phyloP scores from a whole-genome alignment of 2,329 filamentous ascomycete species.

The Botryotinia narcissicola region DNA sequence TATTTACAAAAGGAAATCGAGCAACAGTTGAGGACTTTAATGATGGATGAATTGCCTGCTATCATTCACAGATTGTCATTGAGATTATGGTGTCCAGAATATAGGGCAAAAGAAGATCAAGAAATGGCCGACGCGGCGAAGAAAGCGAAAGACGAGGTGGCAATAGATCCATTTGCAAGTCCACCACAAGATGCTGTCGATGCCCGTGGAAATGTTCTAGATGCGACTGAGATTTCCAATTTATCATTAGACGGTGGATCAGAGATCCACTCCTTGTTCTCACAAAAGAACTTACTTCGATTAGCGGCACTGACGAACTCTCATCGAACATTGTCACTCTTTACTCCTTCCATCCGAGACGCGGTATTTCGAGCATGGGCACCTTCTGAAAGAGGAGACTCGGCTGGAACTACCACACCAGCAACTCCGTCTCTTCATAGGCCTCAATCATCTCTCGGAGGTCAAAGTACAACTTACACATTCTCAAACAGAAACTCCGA shows the following conservation, averaged over 20 bases:
- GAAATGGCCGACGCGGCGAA: constrained; percentile 51
- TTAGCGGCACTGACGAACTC: constrained; percentile 82
- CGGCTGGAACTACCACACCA: constrained; percentile 37
- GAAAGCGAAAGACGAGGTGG: constrained; percentile 46
- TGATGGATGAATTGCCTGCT: constrained; percentile 96
- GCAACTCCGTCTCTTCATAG: constrained; percentile 54
- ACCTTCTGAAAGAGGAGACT: constrained; percentile 54
- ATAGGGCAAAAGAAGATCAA: constrained; percentile 64
- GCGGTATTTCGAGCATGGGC: constrained; percentile 93
- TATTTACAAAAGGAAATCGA: constrained; percentile 97
- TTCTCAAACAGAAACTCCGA: constrained; percentile 68
- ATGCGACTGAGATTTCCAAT: constrained; percentile 71
- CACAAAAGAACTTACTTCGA: constrained; percentile 86
- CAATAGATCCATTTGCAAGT: constrained; percentile 77
- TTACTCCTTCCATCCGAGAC: constrained; percentile 86
- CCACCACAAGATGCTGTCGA: constrained; percentile 82
- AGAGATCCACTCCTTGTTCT: constrained; percentile 87
- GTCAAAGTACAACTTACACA: constrained; percentile 62
- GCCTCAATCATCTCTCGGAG: constrained; percentile 60
- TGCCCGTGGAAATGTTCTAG: constrained; percentile 71
- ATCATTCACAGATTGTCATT: constrained; percentile 93
- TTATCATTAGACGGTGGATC: constrained; percentile 75
- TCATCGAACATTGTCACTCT: constrained; percentile 84
- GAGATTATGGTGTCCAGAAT: constrained; percentile 85
- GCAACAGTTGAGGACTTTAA: constrained; percentile 82